phyloP scores from a whole-genome alignment of 1,284 basidiomycete species.

The Porodaedalea pini region DNA sequence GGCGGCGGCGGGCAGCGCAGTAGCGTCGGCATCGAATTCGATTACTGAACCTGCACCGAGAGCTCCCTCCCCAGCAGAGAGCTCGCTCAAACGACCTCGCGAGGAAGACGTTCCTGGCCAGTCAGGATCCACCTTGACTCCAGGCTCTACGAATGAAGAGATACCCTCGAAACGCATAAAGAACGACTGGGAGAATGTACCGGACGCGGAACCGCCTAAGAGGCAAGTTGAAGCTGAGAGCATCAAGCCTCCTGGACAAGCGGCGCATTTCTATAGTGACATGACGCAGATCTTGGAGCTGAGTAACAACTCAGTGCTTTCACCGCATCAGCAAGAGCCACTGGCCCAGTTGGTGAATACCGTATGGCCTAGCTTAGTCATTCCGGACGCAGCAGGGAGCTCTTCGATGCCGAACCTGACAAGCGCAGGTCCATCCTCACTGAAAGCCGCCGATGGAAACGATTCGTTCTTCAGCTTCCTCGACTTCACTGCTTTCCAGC shows the following conservation, averaged over 20 bases:
- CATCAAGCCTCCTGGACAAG: slow-evolving; percentile 64
- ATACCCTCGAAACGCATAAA: slow-evolving; percentile 68
- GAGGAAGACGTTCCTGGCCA: slow-evolving; percentile 47
- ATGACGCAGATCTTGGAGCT: slow-evolving; percentile 60
- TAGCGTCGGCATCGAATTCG: slow-evolving; percentile 27
- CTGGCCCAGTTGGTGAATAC: slow-evolving; percentile 61
- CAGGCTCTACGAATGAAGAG: slow-evolving; percentile 39
- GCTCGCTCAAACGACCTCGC: slow-evolving; percentile 51
- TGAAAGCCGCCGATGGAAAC: slow-evolving; percentile 34
- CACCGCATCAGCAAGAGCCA: slow-evolving; percentile 54
- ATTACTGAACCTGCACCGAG: slow-evolving; percentile 33
- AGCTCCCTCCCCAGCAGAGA: slow-evolving; percentile 26
- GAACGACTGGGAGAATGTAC: slow-evolving; percentile 62
- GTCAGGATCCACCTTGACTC: slow-evolving; percentile 29
- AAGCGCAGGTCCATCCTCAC: slow-evolving; percentile 32
- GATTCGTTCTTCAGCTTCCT: slow-evolving; percentile 46
- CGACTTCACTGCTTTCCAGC: slow-evolving; percentile 58
- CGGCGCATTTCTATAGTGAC: slow-evolving; percentile 55
- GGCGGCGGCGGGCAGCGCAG: slow-evolving; percentile 17
- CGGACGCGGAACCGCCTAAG: slow-evolving; percentile 50
- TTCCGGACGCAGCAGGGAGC: slow-evolving; percentile 28
- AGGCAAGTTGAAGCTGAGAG: slow-evolving; percentile 53
- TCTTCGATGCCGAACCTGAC: neutral
- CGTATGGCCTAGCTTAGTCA: slow-evolving; percentile 38
- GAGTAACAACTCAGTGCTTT: slow-evolving; percentile 38